phyloP scores from a whole-genome alignment of 306 rosid species.

The Fragaria ananassa region DNA sequence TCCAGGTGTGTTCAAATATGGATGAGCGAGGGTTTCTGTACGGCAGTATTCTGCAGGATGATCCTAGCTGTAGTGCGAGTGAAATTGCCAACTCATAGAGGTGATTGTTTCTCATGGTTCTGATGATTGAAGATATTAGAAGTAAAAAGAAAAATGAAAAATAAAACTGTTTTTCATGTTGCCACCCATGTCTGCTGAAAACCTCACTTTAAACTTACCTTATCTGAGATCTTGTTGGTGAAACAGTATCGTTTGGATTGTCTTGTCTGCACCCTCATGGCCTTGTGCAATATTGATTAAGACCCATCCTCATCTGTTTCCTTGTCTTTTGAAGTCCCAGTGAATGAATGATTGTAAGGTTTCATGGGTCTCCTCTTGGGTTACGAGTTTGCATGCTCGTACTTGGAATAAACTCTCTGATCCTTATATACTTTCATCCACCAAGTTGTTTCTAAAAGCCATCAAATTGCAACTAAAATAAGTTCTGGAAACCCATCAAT shows the following conservation, averaged over 20 bases:
- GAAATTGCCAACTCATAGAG: background rate
- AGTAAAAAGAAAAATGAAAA: background rate
- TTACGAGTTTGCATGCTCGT: background rate
- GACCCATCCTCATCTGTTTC: background rate
- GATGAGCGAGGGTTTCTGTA: background rate
- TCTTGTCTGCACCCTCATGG: background rate
- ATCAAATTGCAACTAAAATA: conserved; percentile 6
- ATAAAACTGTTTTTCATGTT: background rate
- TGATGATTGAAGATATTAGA: background rate
- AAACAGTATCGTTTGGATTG: conserved; percentile 5
- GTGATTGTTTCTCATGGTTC: background rate
- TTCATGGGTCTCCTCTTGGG: background rate
- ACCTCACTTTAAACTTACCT: background rate
- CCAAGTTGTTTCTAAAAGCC: conserved; percentile 10
- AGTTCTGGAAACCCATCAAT: background rate
- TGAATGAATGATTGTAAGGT: background rate
- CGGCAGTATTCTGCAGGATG: background rate
- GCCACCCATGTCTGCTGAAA: background rate
- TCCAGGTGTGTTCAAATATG: background rate
- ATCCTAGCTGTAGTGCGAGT: background rate
- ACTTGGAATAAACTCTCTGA: background rate
- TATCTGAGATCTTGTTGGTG: background rate
- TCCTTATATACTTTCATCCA: conserved; percentile 5
- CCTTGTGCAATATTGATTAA: background rate
- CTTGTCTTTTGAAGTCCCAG: background rate